Base-by-base conservation (phyloP, 768 basidiomycete species). In the Suillus sp. region DNA sequence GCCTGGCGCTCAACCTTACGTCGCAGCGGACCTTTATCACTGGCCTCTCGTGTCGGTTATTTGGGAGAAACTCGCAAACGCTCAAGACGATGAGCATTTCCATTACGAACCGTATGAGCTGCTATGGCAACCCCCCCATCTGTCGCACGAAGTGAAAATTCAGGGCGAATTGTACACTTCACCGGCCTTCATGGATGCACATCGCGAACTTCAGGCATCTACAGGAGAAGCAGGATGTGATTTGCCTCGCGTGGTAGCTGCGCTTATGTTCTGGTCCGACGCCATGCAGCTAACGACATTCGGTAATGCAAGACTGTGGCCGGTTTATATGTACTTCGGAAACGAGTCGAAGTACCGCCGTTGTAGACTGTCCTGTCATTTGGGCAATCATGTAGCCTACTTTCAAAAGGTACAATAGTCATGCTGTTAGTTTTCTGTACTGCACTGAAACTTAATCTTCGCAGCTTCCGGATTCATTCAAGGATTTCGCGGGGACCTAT, bases 291-390 rank as follows among this genome's bases (percentile, higher is more conserved):
- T 71, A 18, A 63, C 70, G 4, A 53, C 69, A 7, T 72, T 73
- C 42, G 69, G 71, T 2, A 60, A 66, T 14, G 62, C 66, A 4
- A 64, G 64, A 50, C 57, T 69, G 0, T 73, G 72, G 72, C 72
- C 71, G 8, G 30, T 68, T 0, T 72, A 73, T 59, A 30, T 61
- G 18, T 67, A 62, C 47, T 65, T 71, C 38, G 72, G 69, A 0
- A 71, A 71, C 43, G 61, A 68, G 30, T 65, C 61, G 18, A 72
- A 72, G 42, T 70, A 67, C 34, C 66, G 67, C 27, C 67, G 68
- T 25, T 73, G 72, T 20, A 42, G 18, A 42, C 68, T 68, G n/a
- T 61, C 59, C 10, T 60, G 57, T 32, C 35, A 63, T 32, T 22
- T 51, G 37, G 25, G 67, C 43, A 22, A 64, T 48, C 62, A 64